These are phyloP conservation scores for Elaeis guineensis DNA, from an alignment of 176 grass and related monocot species.

Conservation along the genomic window DNA sequence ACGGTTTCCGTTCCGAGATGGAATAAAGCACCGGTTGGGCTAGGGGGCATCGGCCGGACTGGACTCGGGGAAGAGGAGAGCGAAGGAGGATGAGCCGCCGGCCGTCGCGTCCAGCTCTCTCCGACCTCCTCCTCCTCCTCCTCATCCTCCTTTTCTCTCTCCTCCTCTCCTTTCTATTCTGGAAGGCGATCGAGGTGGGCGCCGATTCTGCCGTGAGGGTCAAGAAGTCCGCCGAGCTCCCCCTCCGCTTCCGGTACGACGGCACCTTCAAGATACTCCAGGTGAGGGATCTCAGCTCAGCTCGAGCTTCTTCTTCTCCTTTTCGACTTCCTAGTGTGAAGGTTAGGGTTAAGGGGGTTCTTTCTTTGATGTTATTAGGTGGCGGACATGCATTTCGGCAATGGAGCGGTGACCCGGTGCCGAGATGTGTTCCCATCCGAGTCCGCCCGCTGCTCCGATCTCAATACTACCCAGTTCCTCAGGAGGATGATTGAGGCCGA, in stretches of 20 bases:
- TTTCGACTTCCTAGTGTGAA: not conserved
- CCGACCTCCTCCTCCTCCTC: constrained; percentile 21
- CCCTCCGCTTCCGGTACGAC: constrained; percentile 67
- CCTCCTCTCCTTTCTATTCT: constrained; percentile 3
- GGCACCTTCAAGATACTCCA: constrained; percentile 86
- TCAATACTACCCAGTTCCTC: constrained; percentile 79
- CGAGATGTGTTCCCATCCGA: constrained; percentile 52
- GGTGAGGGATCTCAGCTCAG: constrained; percentile 14
- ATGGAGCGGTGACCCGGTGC: constrained; percentile 66
- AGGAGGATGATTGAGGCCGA: constrained; percentile 66
- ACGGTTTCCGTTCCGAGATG: too few relatives aligned
- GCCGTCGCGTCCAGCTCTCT: constrained; percentile 6
- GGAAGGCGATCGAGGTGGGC: constrained; percentile 15
- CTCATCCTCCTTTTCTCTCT: constrained; percentile 33
- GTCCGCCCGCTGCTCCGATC: constrained; percentile 64
- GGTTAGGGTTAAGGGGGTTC: not conserved
- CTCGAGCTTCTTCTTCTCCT: not conserved
- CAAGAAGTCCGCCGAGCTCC: constrained; percentile 49
- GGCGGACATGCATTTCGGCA: constrained; percentile 94
- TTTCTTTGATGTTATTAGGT: constrained; percentile 36
- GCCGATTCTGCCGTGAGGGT: constrained; percentile 27
- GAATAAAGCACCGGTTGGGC: too few relatives aligned
- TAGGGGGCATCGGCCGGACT: too few relatives aligned
- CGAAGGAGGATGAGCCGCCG: not conserved
- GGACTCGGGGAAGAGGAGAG: not conserved